These are phyloP conservation scores for Hymenoscyphus fructigenus DNA, from an alignment of 2,329 filamentous ascomycete species.

Conservation along the genomic window DNA sequence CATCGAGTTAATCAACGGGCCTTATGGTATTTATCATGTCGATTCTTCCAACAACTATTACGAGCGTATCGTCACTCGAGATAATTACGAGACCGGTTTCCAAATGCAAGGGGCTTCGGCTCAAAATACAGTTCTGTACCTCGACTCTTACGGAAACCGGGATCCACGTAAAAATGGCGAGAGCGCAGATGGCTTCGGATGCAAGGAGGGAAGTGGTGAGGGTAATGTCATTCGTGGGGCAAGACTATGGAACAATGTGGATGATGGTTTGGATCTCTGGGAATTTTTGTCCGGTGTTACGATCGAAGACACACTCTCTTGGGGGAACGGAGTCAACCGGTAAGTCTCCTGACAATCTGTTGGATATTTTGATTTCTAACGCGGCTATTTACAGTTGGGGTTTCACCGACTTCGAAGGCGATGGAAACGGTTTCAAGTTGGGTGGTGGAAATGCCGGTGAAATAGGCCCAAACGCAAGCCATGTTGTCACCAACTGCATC, in stretches of 20 bases:
- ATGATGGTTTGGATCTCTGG: slow-evolving; percentile 48
- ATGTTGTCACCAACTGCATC: slow-evolving; percentile 46
- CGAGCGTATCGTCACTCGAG: slow-evolving; percentile 39
- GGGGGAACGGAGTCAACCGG: slow-evolving; percentile 47
- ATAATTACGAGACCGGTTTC: slow-evolving; percentile 43
- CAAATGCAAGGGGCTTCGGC: slow-evolving; percentile 38
- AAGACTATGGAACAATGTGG: slow-evolving; percentile 51
- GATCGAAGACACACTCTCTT: slow-evolving; percentile 45
- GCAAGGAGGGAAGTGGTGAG: slow-evolving; percentile 46
- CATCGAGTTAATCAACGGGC: slow-evolving; percentile 38
- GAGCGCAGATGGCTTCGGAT: slow-evolving; percentile 49
- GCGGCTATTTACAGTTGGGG: slow-evolving; percentile 37
- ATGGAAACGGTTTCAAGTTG: slow-evolving; percentile 51
- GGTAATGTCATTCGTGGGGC: slow-evolving; percentile 47
- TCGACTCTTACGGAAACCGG: slow-evolving; percentile 46
- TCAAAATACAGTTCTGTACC: slow-evolving; percentile 44
- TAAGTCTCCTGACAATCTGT: neutral
- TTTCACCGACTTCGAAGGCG: slow-evolving; percentile 44
- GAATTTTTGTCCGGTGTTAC: slow-evolving; percentile 45
- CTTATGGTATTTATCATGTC: slow-evolving; percentile 40
- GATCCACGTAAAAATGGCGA: slow-evolving; percentile 53
- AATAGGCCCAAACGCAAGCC: slow-evolving; percentile 40
- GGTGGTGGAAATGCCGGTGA: slow-evolving; percentile 34
- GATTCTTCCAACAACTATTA: slow-evolving; percentile 40
- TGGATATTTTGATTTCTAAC: neutral